These are phyloP conservation scores for Fusarium sp. DNA, from an alignment of 2,329 filamentous ascomycete species.

Conservation along the genomic window DNA sequence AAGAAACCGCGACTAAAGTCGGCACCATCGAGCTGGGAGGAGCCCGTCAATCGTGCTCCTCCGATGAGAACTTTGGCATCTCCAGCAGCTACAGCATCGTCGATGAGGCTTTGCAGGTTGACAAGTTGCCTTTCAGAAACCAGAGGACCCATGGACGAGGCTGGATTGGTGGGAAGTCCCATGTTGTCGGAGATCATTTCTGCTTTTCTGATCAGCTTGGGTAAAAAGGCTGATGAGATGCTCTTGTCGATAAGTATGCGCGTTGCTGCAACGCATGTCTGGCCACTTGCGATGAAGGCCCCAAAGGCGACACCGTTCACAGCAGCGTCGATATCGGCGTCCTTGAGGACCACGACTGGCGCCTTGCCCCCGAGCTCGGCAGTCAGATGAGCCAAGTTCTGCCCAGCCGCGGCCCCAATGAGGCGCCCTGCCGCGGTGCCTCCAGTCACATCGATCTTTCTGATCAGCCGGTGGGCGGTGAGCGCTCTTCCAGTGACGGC, in stretches of 20 bases:
- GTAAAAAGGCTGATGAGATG: constrained; percentile 74
- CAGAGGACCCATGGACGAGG: constrained; percentile 73
- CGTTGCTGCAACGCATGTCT: constrained; percentile 76
- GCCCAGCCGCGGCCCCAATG: constrained; percentile 74
- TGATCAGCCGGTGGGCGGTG: constrained; percentile 62
- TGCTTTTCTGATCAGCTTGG: constrained; percentile 73
- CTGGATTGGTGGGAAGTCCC: constrained; percentile 66
- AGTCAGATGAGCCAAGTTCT: constrained; percentile 76
- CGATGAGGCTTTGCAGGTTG: constrained; percentile 75
- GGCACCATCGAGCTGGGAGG: constrained; percentile 61
- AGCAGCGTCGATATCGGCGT: constrained; percentile 73
- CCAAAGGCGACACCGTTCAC: constrained; percentile 76
- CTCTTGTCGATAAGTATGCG: constrained; percentile 79
- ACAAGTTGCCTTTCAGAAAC: constrained; percentile 72
- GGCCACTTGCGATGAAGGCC: constrained; percentile 66
- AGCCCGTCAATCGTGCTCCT: constrained; percentile 60
- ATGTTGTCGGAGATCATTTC: constrained; percentile 65
- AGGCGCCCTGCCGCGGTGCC: constrained; percentile 77
- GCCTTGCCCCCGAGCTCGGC: constrained; percentile 80
- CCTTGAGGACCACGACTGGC: constrained; percentile 74
- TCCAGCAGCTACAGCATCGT: constrained; percentile 69
- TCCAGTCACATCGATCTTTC: constrained; percentile 81
- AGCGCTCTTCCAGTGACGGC: constrained; percentile 64
- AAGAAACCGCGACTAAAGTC: constrained; percentile 75
- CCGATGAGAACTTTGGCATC: constrained; percentile 54